A percentile compares a stretch with the other conserved stretches of the same genome.
Evolutionary conservation across 768 basidiomycete genomes (phyloP).

Genomic region (Dioszegia crocea): DNA sequence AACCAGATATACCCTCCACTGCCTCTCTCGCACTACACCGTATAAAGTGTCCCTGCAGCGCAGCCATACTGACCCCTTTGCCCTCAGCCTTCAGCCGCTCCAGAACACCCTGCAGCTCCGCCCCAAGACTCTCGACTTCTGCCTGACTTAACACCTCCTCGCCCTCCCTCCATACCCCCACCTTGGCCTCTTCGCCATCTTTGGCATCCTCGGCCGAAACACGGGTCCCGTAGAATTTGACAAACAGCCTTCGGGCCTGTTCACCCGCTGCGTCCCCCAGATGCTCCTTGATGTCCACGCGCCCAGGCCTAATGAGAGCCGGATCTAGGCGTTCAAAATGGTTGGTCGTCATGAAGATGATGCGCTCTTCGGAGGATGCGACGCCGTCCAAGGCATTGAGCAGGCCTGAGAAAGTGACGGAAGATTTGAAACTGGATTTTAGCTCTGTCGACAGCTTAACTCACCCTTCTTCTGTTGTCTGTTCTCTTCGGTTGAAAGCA

Average conservation of each 20-base stretch:
- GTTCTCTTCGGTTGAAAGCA: slow-evolving; percentile 88
- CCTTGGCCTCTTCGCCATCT: slow-evolving; percentile 7
- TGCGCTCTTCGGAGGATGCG: slow-evolving; percentile 93
- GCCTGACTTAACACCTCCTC: slow-evolving; percentile 36
- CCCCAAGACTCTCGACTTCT: slow-evolving; percentile 55
- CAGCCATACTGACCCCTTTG: slow-evolving; percentile 83
- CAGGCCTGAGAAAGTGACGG: slow-evolving; percentile 95
- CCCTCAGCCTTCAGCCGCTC: slow-evolving; percentile 57
- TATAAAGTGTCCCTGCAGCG: slow-evolving; percentile 92
- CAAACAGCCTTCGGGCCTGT: slow-evolving; percentile 74
- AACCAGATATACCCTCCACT: slow-evolving; percentile 23
- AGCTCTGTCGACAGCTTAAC: slow-evolving; percentile 34
- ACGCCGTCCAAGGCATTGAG: slow-evolving; percentile 96
- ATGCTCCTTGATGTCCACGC: slow-evolving; percentile 79
- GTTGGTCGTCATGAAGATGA: slow-evolving; percentile 99
- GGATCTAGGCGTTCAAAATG: slow-evolving; percentile 83
- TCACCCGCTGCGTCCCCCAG: slow-evolving; percentile 80
- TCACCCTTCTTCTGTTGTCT: slow-evolving; percentile 87
- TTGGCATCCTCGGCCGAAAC: slow-evolving; percentile 43
- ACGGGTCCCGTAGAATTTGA: slow-evolving; percentile 66
- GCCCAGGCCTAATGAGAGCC: slow-evolving; percentile 89
- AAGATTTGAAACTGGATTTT: slow-evolving; percentile 75
- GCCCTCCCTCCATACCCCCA: slow-evolving; percentile 29
- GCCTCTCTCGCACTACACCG: slow-evolving; percentile 54
- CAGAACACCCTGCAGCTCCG: slow-evolving; percentile 58